These are phyloP conservation scores for Eucalyptus pumila DNA, from an alignment of 345 rosid species.

Conservation along the genomic window DNA sequence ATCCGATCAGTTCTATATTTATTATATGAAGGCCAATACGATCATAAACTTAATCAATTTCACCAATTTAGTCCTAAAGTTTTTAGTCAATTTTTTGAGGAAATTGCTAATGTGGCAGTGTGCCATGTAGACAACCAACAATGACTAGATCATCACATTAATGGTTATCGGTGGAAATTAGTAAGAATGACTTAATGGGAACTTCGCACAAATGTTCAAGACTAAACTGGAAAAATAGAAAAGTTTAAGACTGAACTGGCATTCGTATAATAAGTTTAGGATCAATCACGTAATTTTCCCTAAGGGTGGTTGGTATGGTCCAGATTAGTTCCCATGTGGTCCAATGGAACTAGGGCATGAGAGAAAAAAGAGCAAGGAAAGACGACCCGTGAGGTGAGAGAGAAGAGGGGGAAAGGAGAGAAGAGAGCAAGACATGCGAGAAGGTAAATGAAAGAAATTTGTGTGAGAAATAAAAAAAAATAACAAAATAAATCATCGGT, in stretches of 20 bases:
- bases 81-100: fast-evolving
- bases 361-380: too few species aligned
- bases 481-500: too few species aligned
- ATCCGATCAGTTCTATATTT: not conserved
- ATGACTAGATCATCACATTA: fast-evolving
- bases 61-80: fast-evolving
- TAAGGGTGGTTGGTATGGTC: fast-evolving
- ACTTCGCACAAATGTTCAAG: fast-evolving
- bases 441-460: too few species aligned
- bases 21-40: fast-evolving
- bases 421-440: too few species aligned
- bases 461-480: too few species aligned
- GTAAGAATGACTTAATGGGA: fast-evolving
- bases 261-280: not conserved
- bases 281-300: fast-evolving
- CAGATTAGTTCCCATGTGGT: too few species aligned
- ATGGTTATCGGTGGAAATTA: fast-evolving
- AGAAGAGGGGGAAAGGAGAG: too few species aligned
- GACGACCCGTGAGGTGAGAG: fast-evolving
- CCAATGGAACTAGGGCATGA: too few species aligned
- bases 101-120: fast-evolving
- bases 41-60: not conserved
- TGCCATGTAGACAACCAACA: fast-evolving
- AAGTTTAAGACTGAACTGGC: fast-evolving
- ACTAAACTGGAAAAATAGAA: not conserved